A percentile compares a stretch with the other conserved stretches of the same genome.
These are phyloP conservation scores for Mycena citricolor DNA, from an alignment of 1,284 basidiomycete species.

Conservation along the genomic window DNA sequence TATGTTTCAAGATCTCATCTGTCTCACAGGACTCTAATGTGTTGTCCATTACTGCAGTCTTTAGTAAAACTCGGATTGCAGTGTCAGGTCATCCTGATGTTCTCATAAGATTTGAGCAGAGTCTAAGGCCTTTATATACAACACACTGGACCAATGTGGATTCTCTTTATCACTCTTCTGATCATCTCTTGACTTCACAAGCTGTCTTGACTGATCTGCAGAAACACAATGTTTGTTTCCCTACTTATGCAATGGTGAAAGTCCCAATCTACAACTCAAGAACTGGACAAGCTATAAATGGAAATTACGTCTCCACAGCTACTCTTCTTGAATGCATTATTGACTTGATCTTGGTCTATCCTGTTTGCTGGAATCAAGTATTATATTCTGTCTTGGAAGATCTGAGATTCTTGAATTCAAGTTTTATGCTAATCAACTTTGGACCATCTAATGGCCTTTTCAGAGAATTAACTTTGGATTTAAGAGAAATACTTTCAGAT, in stretches of 20 bases:
- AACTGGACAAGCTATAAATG: no score
- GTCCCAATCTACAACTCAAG: not conserved
- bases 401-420: not conserved
- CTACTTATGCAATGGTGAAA: not conserved
- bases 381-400: no score
- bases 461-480: not conserved
- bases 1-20: not conserved
- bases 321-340: no score
- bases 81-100: constrained; percentile 57
- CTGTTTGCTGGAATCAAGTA: no score
- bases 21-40: constrained; percentile 25
- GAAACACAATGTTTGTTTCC: not conserved
- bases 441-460: not conserved
- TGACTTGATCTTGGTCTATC: no score
- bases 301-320: no score
- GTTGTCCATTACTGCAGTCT: constrained; percentile 52
- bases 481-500: not conserved
- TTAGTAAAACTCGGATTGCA: constrained; percentile 48
- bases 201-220: not conserved
- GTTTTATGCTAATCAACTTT: not conserved
- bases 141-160: constrained; percentile 45
- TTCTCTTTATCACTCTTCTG: constrained; percentile 53
- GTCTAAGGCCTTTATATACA: constrained; percentile 33
- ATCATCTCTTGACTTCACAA: constrained; percentile 30
- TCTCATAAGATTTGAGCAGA: constrained; percentile 42